phyloP scores from a whole-genome alignment of 768 basidiomycete genomes.

The Lactarius psammicola region DNA sequence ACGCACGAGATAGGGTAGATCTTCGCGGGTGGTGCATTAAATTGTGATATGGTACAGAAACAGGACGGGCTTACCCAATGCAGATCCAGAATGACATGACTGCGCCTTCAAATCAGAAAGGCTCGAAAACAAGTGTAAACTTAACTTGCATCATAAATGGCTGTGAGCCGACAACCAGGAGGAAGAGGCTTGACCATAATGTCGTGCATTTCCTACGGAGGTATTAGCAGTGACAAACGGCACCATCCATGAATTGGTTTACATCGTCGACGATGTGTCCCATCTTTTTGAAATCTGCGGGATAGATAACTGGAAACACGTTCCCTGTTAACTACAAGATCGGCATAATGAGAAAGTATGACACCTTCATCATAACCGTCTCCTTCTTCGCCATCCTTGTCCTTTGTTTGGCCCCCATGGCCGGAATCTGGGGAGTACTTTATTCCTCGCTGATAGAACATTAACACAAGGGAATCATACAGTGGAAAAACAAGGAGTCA shows the following conservation, averaged over 20 bases:
- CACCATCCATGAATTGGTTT: slow-evolving; percentile 27
- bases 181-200: slow-evolving; percentile 58
- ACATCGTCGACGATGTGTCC: slow-evolving; percentile 83
- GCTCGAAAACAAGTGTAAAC: neutral
- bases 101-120: slow-evolving; percentile 28
- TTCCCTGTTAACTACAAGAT: neutral
- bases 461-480: slow-evolving; percentile 30
- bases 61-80: slow-evolving; percentile 36
- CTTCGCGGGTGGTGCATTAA: slow-evolving; percentile 28
- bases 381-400: slow-evolving; percentile 72
- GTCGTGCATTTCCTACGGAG: slow-evolving; percentile 40
- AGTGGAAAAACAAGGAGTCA: slow-evolving; percentile 56
- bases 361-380: slow-evolving; percentile 80
- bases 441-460: neutral
- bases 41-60: too few relatives aligned
- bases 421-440: slow-evolving; percentile 64
- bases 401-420: slow-evolving; percentile 89
- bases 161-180: slow-evolving; percentile 64
- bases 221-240: slow-evolving; percentile 1
- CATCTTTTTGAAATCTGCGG: slow-evolving; percentile 73
- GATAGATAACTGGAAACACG: slow-evolving; percentile 69
- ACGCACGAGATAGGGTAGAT: slow-evolving; percentile 39
- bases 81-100: slow-evolving; percentile 51
- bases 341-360: neutral
- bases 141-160: slow-evolving; percentile 50